Evolutionary conservation across 164 flowering plant genomes (phyloP).

Genomic region (Amborella trichopoda): DNA sequence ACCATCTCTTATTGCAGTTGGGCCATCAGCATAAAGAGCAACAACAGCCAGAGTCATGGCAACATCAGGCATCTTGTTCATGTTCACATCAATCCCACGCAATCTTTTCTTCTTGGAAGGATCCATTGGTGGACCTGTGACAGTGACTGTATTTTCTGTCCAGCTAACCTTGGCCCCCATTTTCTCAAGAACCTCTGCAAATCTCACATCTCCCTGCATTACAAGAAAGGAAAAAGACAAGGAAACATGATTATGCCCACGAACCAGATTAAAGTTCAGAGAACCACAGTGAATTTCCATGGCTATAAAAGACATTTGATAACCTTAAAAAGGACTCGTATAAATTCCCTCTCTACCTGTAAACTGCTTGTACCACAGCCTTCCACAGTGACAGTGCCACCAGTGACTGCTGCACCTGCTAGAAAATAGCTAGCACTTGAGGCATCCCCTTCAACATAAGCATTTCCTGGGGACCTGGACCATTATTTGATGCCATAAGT

Average conservation of each 20-base stretch:
- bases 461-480: conserved; percentile 90
- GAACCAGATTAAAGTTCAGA: too few relatives aligned
- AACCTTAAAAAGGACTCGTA: too few relatives aligned
- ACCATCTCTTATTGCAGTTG: conserved; percentile 98
- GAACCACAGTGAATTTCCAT: too few relatives aligned
- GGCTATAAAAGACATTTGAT: too few relatives aligned
- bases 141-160: conserved; percentile 93
- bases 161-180: conserved; percentile 96
- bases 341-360: conserved; percentile 49
- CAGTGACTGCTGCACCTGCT: conserved; percentile 97
- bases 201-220: conserved; percentile 89
- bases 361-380: conserved; percentile 98
- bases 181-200: conserved; percentile 95
- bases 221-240: background rate
- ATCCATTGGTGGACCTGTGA: conserved; percentile 75
- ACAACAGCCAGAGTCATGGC: conserved; percentile 99
- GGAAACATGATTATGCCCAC: conserved; percentile 1
- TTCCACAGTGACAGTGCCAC: conserved; percentile 95
- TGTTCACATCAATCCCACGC: conserved; percentile 85
- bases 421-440: conserved; percentile 99
- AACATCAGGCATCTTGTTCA: conserved; percentile 99
- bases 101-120: conserved; percentile 49
- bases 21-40: conserved; percentile 94
- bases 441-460: conserved; percentile 98
- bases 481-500: too few relatives aligned